Evolutionary conservation across 441 rosid genomes (phyloP).

Genomic region (Eruca vesicaria): DNA sequence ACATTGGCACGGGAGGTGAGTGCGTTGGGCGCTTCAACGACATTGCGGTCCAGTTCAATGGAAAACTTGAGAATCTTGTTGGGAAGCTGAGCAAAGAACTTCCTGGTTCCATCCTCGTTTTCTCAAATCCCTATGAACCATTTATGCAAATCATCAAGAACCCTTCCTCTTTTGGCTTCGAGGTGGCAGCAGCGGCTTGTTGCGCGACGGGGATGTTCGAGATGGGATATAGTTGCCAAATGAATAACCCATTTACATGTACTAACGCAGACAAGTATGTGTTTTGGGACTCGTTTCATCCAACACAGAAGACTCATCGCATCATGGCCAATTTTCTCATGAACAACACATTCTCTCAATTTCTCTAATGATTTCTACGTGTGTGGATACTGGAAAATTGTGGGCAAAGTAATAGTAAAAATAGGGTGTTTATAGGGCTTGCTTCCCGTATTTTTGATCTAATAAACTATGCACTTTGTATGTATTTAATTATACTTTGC

Average conservation of each 20-base stretch:
- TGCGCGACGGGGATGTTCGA: constrained; percentile 67
- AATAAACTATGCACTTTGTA: too few relatives aligned
- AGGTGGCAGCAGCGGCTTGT: constrained; percentile 45
- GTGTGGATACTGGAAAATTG: neutral
- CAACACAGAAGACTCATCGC: constrained; percentile 55
- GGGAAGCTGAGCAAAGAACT: constrained; percentile 44
- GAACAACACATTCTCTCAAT: constrained; percentile 37
- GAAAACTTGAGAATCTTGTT: constrained; percentile 39
- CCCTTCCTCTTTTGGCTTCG: constrained; percentile 54
- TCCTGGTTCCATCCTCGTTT: constrained; percentile 44
- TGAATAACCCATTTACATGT: constrained; percentile 45
- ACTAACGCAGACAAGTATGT: constrained; percentile 52
- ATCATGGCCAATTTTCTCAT: constrained; percentile 48
- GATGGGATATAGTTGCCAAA: constrained; percentile 61
- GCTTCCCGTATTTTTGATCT: constrained; percentile 20
- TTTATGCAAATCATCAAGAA: constrained; percentile 41
- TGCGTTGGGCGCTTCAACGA: constrained; percentile 50
- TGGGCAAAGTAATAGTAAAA: neutral
- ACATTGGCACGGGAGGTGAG: constrained; percentile 37
- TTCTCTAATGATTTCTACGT: constrained; percentile 14
- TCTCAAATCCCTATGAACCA: constrained; percentile 52
- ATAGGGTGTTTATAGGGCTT: constrained; percentile 3
- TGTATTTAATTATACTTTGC: constrained; percentile 1
- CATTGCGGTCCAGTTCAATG: constrained; percentile 52
- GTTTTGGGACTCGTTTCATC: constrained; percentile 78